Conservation (phyloP, 495 filamentous ascomycete species). For the Talaromyces trachyspermus region DNA sequence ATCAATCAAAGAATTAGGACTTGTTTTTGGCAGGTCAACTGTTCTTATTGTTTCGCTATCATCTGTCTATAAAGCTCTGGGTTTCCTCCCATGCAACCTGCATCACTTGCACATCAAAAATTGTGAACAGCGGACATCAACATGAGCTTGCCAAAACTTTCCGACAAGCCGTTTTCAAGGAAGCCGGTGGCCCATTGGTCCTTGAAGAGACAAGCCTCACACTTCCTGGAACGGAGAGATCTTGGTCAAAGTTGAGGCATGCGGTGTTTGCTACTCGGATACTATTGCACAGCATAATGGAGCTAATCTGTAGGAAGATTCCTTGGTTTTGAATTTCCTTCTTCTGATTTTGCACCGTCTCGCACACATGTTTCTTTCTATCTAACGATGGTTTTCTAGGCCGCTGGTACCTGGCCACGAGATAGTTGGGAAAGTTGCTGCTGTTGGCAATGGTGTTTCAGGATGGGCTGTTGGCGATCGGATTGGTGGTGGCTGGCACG, state of each 20-base stretch:
- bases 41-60: too few species aligned
- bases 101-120: too few species aligned
- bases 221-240: conserved; percentile 35
- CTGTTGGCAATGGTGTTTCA: conserved; percentile 36
- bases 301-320: too few species aligned
- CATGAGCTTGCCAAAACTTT: conserved; percentile 38
- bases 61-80: too few species aligned
- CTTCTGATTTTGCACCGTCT: too few species aligned
- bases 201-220: conserved; percentile 38
- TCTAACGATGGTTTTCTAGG: conserved; percentile 13
- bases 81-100: too few species aligned
- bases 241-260: conserved; percentile 46
- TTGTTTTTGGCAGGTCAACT: too few species aligned
- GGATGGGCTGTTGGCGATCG: conserved; percentile 41
- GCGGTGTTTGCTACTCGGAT: conserved; percentile 48
- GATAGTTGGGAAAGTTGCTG: conserved; percentile 44
- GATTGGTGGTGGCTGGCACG: conserved; percentile 50
- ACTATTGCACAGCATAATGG: conserved; percentile 25
- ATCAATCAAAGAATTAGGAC: too few species aligned
- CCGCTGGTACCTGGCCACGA: conserved; percentile 51
- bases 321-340: too few species aligned
- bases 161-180: conserved; percentile 39
- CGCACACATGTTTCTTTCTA: too few species aligned
- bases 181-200: conserved; percentile 24
- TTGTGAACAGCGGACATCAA: neutral